phyloP scores from a whole-genome alignment of 2,329 filamentous ascomycete species.

The Neofusicoccum sp. region DNA sequence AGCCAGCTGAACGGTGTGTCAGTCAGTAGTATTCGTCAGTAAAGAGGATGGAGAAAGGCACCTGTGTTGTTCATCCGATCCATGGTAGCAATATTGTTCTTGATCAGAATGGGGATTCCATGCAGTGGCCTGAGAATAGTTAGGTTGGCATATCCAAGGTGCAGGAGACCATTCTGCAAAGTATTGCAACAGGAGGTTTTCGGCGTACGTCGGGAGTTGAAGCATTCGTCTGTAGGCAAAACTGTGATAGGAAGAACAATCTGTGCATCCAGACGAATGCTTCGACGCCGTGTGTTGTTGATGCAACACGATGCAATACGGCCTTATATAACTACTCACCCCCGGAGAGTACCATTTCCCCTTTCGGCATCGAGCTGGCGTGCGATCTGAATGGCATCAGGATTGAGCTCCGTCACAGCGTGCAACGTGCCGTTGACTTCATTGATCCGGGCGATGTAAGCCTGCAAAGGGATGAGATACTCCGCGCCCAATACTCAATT shows the following conservation, averaged over 20 bases:
- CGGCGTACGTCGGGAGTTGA: no score
- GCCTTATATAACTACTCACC: conserved; percentile 30
- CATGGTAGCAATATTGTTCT: conserved; percentile 64
- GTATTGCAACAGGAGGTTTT: no score
- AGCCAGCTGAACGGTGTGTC: conserved; percentile 48
- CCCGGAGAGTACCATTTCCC: conserved; percentile 45
- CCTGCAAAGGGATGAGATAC: conserved; percentile 29
- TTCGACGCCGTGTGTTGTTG: no score
- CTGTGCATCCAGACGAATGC: background rate
- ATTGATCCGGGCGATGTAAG: conserved; percentile 51
- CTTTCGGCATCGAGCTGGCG: conserved; percentile 49
- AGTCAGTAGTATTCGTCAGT: no score
- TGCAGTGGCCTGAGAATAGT: conserved; percentile 51
- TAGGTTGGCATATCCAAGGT: background rate
- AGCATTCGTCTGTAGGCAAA: no score
- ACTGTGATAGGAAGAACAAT: no score
- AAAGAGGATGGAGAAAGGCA: background rate
- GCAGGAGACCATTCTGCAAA: no score
- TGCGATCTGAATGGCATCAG: conserved; percentile 53
- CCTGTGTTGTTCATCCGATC: conserved; percentile 62
- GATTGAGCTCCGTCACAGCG: conserved; percentile 56
- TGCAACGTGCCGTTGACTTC: conserved; percentile 55
- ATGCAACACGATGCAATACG: conserved; percentile 8
- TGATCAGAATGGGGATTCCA: conserved; percentile 64
- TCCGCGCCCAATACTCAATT: conserved; percentile 20